Base-by-base conservation (phyloP, 2,329 filamentous ascomycete species). In the Hymenoscyphus infarciens region DNA sequence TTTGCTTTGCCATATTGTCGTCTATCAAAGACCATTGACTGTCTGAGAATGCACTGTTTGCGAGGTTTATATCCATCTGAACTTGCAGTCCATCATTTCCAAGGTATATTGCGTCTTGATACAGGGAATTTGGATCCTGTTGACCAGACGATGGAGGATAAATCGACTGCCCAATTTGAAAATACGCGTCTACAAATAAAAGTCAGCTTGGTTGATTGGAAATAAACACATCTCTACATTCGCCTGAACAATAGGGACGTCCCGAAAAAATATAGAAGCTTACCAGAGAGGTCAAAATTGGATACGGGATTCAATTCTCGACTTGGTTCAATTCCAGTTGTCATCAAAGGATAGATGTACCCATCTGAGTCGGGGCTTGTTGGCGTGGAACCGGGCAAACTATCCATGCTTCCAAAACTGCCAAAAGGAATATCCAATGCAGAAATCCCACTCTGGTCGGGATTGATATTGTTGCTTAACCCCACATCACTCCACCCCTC, bases 361-460 rank as follows among this genome's bases (percentile, higher is more conserved):
- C 64, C 60, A 13, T 72, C 70, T 2, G 69, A 69, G 19, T 39
- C 67, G 45, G 10, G 62, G 56, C 33, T 70, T 38, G 63, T 64
- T 27, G 68, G 64, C 11, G 56, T 58, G 22, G 56, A 62, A 8
- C 56, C 60, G 5, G 60, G 45, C 27, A 57, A 59, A 55, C 59
- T 61, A 33, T 67, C 64, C 59, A 73, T 65, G 62, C 63, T 71
- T n/a, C 64, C 67, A 56, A 65, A 66, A 53, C 62, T 70, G 33
- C 66, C 67, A 62, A 66, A 65, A n/a, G 66, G 63, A 33, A 67
- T 64, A 13, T 69, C 69, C 15, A 67, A 63, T 53, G 65, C 66
- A 22, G 61, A 59, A 22, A 64, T 62, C 42, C 66, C 68, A n/a
- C 67, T 66, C 19, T 67, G 53, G 2, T 67, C 66, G 10, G 64